Base-by-base conservation (phyloP, 352 stramenopile species). In the Phytophthora citricola region DNA sequence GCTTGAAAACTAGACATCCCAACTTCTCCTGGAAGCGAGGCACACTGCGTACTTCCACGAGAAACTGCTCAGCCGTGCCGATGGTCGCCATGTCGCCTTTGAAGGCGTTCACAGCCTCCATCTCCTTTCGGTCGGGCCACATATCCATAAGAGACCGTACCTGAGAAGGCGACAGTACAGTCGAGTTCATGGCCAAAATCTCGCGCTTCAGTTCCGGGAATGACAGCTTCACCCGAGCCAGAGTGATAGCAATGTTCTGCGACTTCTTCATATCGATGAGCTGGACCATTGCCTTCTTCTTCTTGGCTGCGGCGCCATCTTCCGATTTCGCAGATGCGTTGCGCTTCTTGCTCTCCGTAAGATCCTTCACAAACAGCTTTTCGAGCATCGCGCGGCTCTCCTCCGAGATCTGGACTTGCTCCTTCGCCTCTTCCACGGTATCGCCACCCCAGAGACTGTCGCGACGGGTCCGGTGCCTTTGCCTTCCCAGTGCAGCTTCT, bases 231-330 rank as follows among this genome's bases (percentile, higher is more conserved):
- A 95, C 78, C 32, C 87, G 84, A 2, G 87, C 87, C 36, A 95
- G 47, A 12, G 85, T 93, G 49, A 95, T 95, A 9, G 85, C 79
- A 52, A 95, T 93, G 66, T 95, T 95, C 65, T 95, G 87, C 17
- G 85, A 89, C 52, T 94, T 95, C 50, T 95, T 95, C 82, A 93
- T 91, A 58, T 95, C 87, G 40, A 95, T 89, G 34, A 95, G 75
- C 26, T 83, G 77, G 26, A 94, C 75, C 60, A 92, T 79, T 26
- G 85, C 78, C 57, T 89, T 89, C 69, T 91, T 90, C 51, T 89
- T 82, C 44, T 67, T 75, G 12, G 76, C 44, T 3, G 71, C 62
- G n/a, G 71, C 63, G 6, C 58, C 40, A 1, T 63, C 63, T 24
- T 74, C 59, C 17, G 61, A 61, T 20, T 80, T 77, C 4, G 45